These are phyloP conservation scores for Xylariaceae sp. DNA, from an alignment of 2,329 filamentous ascomycete genomes.

Conservation along the genomic window DNA sequence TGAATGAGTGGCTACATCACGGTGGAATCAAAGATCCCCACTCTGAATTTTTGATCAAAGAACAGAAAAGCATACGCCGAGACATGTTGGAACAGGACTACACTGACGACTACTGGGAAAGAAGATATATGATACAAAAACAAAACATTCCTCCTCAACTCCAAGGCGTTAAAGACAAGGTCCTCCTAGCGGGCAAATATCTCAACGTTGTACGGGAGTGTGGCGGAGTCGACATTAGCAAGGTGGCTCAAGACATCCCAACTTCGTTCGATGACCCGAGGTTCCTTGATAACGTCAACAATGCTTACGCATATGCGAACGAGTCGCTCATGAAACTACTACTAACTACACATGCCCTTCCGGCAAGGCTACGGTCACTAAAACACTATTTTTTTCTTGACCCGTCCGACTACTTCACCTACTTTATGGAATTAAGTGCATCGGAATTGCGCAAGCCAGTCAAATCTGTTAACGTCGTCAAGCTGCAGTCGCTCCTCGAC, in stretches of 20 bases:
- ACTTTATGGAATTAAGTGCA: conserved; percentile 90
- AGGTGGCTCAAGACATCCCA: conserved; percentile 86
- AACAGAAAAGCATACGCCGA: conserved; percentile 91
- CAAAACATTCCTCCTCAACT: conserved; percentile 91
- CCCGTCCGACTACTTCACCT: conserved; percentile 96
- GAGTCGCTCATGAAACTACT: conserved; percentile 89
- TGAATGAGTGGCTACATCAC: conserved; percentile 98
- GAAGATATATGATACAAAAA: conserved; percentile 92
- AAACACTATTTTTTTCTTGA: conserved; percentile 99
- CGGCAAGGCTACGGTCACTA: conserved; percentile 82
- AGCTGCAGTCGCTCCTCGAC: conserved; percentile 94
- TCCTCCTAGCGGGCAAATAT: conserved; percentile 94
- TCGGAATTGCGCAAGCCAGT: conserved; percentile 91
- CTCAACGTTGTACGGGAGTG: conserved; percentile 97
- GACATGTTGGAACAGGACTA: conserved; percentile 95
- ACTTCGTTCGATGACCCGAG: conserved; percentile 88
- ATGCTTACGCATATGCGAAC: conserved; percentile 93
- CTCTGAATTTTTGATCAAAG: conserved; percentile 91
- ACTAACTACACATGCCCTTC: conserved; percentile 89
- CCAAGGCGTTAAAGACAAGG: conserved; percentile 89
- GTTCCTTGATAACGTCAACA: conserved; percentile 95
- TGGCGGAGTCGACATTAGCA: conserved; percentile 91
- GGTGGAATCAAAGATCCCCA: conserved; percentile 95
- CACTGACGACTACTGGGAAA: conserved; percentile 99
- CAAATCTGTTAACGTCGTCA: conserved; percentile 86